Conservation (phyloP, 768 basidiomycete species). For the Termitomyces bulborhizus region DNA sequence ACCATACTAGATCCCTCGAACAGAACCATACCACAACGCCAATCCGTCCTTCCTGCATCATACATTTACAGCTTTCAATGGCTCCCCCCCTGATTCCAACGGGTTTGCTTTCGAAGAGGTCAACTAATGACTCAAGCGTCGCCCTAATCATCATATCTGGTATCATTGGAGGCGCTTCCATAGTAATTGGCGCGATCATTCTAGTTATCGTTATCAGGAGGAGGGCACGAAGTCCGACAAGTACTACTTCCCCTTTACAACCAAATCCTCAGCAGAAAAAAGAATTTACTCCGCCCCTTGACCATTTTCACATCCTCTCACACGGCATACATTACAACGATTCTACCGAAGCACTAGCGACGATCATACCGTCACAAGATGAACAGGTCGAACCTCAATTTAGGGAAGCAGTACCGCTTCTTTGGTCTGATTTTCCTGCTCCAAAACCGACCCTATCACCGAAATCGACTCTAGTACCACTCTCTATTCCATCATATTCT, state of each 20-base stretch:
- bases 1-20: neutral
- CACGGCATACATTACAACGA: neutral
- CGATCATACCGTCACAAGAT: neutral
- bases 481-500: neutral
- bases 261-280: neutral
- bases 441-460: neutral
- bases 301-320: neutral
- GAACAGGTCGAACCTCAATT: neutral
- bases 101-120: neutral
- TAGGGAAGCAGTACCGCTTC: neutral
- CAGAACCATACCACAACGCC: neutral
- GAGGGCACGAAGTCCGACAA: neutral
- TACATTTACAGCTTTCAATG: neutral
- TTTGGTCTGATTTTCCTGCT: neutral
- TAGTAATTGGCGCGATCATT: neutral
- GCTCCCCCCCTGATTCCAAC: neutral
- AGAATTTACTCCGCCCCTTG: neutral
- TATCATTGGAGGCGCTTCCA: neutral
- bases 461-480: neutral
- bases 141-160: neutral
- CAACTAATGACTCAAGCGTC: neutral
- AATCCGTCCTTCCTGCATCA: neutral
- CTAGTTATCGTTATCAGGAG: neutral
- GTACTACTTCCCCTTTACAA: slow-evolving; percentile 1
- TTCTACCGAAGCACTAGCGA: neutral